Percentiles rank a stretch among this genome's conserved stretches.
phyloP scores from a whole-genome alignment of 371 early-diverging fungal genomes.

The Haplosporangium sp. region DNA sequence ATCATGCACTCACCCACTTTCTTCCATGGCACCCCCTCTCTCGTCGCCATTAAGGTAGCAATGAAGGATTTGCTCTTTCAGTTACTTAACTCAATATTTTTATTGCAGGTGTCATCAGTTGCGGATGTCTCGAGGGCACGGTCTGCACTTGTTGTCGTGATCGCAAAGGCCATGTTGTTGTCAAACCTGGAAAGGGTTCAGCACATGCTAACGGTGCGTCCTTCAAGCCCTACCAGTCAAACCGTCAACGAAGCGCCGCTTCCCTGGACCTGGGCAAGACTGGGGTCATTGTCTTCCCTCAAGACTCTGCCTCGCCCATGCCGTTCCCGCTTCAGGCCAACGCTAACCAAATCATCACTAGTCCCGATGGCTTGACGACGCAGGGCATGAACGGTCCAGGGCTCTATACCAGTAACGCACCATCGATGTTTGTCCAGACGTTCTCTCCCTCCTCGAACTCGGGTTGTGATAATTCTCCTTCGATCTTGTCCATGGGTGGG shows the following conservation, averaged over 20 bases:
- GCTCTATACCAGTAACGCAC: slow-evolving; percentile 14
- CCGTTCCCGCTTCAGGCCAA: slow-evolving; percentile 39
- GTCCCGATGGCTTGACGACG: slow-evolving; percentile 27
- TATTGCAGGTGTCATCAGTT: slow-evolving; percentile 29
- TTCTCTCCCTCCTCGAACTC: slow-evolving; percentile 32
- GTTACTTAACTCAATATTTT: slow-evolving; percentile 29
- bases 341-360: slow-evolving; percentile 21
- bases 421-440: slow-evolving; percentile 42
- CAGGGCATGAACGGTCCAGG: slow-evolving; percentile 25
- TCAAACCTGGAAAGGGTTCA: slow-evolving; percentile 25
- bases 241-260: slow-evolving; percentile 30
- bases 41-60: neutral
- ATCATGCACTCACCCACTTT: slow-evolving; percentile 12
- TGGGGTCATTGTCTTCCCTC: slow-evolving; percentile 25
- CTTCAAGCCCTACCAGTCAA: slow-evolving; percentile 21
- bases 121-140: slow-evolving; percentile 41
- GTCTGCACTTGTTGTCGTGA: slow-evolving; percentile 32
- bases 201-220: slow-evolving; percentile 11
- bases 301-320: slow-evolving; percentile 35
- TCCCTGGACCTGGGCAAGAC: slow-evolving; percentile 49
- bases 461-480: slow-evolving; percentile 29
- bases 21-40: slow-evolving; percentile 1
- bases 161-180: slow-evolving; percentile 13
- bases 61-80: slow-evolving; percentile 3
- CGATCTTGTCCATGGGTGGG: slow-evolving; percentile 22